Base-by-base conservation (phyloP, 371 early-diverging fungal species). In the Mortierella sp. region DNA sequence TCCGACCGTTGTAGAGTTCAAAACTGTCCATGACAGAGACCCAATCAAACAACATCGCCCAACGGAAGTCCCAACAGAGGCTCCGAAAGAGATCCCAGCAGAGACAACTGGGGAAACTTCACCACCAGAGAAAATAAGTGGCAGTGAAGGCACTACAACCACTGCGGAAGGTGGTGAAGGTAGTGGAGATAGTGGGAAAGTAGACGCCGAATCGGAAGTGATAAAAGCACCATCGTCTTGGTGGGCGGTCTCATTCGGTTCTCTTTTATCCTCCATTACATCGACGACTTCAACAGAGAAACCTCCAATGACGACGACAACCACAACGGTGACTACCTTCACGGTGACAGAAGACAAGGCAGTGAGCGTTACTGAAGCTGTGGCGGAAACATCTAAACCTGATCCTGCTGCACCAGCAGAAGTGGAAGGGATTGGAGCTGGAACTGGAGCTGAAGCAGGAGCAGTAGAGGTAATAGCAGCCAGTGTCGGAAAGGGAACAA, bases 221-320 rank as follows among this genome's bases (percentile, higher is more conserved):
- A 45, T 75, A 19, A 63, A 75, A 53, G 55, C 76, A 28, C 76
- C 81, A 16, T 81, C 81, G 0, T 81, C 81, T 3, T 81, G 81
- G 81, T 81, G 81, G 81, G 81, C 81, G 5, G 32, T 81, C 4
- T 81, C 81, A 1, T 81, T 81, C 57, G 13, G 70, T 0, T 79
- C 80, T 1, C 52, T 79, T 19, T 53, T 64, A 36, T 58, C 74
- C 1, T 58, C 73, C 11, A 28, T 69, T 32, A 52, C 61, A 19
- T 48, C 73, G 19, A 19, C 57, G 32, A 1, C 73, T 10, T 45
- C 76, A 5, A 33, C 55, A 22, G 58, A 40, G 6, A 24, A 63
- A 41, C 72, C 69, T 3, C 73, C 72, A 11, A 43, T 72, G 3
- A 68, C 69, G 0, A 69, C 69, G 0, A 79, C 67, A 3, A 79